Conservation (phyloP, 805 yeast genomes). For the Starmera caribaea region DNA sequence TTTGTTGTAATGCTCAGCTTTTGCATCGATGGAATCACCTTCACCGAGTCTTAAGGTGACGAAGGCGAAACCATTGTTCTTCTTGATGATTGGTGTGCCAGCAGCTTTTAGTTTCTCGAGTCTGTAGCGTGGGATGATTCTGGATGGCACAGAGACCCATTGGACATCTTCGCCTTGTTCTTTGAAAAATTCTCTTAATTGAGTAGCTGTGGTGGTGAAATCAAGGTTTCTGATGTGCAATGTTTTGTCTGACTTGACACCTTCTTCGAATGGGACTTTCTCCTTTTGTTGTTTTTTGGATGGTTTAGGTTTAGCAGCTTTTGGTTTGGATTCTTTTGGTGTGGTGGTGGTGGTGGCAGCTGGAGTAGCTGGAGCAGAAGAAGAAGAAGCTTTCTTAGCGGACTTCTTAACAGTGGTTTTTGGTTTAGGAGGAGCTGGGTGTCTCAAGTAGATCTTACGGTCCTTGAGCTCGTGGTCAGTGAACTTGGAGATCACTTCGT, state of each 20-base stretch:
- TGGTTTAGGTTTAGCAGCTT: conserved; percentile 5
- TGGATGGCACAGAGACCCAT: conserved; percentile 52
- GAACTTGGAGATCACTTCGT: conserved; percentile 31
- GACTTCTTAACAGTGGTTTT: conserved; percentile 4
- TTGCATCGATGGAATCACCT: conserved; percentile 44
- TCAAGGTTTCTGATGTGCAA: conserved; percentile 55
- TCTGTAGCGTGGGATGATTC: conserved; percentile 33
- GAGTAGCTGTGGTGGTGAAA: conserved; percentile 47
- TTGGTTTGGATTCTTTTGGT: conserved; percentile 3
- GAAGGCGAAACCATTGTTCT: conserved; percentile 57
- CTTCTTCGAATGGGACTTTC: conserved; percentile 25
- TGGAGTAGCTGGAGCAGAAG: too few species aligned
- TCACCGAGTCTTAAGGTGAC: conserved; percentile 32
- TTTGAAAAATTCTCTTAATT: conserved; percentile 39
- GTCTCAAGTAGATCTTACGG: conserved; percentile 39
- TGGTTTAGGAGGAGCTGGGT: conserved; percentile 34
- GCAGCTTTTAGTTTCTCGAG: conserved; percentile 33
- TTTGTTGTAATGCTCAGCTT: conserved; percentile 62
- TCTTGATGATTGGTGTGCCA: conserved; percentile 35
- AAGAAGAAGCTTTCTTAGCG: conserved; percentile 1
- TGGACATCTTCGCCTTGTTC: conserved; percentile 37
- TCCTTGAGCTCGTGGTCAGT: conserved; percentile 34
- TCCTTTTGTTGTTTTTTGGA: conserved; percentile 14
- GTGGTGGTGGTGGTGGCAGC: background rate
- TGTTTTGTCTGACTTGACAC: conserved; percentile 37